phyloP scores from a whole-genome alignment of 208 protist genomes.

The Entamoeba invadens region DNA sequence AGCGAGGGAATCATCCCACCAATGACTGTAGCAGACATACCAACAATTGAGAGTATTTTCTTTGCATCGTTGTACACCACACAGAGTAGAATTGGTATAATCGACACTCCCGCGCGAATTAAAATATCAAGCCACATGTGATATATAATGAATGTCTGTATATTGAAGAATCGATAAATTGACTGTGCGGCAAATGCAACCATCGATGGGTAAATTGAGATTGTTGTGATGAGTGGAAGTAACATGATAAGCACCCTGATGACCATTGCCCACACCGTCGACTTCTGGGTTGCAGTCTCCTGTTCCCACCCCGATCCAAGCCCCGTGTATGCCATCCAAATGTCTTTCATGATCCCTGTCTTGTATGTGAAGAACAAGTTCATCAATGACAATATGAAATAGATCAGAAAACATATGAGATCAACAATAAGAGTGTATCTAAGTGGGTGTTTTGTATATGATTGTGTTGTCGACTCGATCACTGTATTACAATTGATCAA shows the following conservation, averaged over 20 bases:
- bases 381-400: not conserved
- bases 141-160: not conserved
- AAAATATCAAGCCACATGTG: not conserved
- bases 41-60: not conserved
- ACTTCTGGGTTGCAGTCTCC: not conserved
- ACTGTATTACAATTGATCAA: not conserved
- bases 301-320: not conserved
- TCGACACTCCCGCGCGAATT: not conserved
- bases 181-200: not conserved
- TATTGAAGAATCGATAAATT: not conserved
- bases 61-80: not conserved
- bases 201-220: not conserved
- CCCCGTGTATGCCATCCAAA: not conserved
- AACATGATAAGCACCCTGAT: not conserved
- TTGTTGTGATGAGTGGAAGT: not conserved
- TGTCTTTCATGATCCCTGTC: not conserved
- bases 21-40: not conserved
- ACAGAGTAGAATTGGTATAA: not conserved
- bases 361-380: not conserved
- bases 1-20: not conserved
- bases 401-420: not conserved
- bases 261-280: not conserved
- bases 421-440: not conserved
- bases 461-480: not conserved
- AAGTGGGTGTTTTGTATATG: not conserved